Evolutionary conservation across 169 alveolate species (phyloP).

Genomic region (Babesia divergens): DNA sequence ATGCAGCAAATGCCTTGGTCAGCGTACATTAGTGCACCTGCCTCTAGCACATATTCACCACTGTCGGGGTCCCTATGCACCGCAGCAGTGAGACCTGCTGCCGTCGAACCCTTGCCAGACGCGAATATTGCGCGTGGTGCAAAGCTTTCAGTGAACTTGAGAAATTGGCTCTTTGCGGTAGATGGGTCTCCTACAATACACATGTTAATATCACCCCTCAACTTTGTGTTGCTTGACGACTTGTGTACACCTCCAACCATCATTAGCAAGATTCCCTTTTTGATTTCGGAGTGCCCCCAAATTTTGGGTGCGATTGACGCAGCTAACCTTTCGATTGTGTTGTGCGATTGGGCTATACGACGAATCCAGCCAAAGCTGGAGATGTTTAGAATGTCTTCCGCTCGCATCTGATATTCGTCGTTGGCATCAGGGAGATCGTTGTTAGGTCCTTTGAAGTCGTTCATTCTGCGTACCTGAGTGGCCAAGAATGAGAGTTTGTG

Average conservation of each 20-base stretch:
- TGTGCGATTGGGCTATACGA: constrained; percentile 72
- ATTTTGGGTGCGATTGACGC: constrained; percentile 92
- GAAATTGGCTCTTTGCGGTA: constrained; percentile 95
- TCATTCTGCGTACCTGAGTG: constrained; percentile 70
- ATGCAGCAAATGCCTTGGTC: constrained; percentile 97
- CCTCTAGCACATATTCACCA: constrained; percentile 95
- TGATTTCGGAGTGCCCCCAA: constrained; percentile 93
- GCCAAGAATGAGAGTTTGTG: constrained; percentile 90
- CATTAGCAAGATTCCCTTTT: constrained; percentile 94
- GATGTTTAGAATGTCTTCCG: constrained; percentile 69
- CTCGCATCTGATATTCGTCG: constrained; percentile 62
- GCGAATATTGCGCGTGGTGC: constrained; percentile 93
- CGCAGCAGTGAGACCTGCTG: constrained; percentile 98
- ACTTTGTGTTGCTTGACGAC: constrained; percentile 88
- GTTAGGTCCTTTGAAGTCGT: constrained; percentile 43
- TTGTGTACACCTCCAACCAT: constrained; percentile 96
- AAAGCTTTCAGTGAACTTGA: constrained; percentile 88
- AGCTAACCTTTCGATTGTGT: constrained; percentile 82
- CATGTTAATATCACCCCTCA: constrained; percentile 94
- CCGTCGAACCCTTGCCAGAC: constrained; percentile 94
- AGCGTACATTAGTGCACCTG: constrained; percentile 97
- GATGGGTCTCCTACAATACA: constrained; percentile 98
- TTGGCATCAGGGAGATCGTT: constrained; percentile 55
- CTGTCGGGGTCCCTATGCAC: constrained; percentile 95
- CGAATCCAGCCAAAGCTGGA: constrained; percentile 75